A percentile compares a stretch with the other conserved stretches of the same genome.
Evolutionary conservation across 2,329 filamentous ascomycete species (phyloP).

Genomic region (Dothistroma septosporum): DNA sequence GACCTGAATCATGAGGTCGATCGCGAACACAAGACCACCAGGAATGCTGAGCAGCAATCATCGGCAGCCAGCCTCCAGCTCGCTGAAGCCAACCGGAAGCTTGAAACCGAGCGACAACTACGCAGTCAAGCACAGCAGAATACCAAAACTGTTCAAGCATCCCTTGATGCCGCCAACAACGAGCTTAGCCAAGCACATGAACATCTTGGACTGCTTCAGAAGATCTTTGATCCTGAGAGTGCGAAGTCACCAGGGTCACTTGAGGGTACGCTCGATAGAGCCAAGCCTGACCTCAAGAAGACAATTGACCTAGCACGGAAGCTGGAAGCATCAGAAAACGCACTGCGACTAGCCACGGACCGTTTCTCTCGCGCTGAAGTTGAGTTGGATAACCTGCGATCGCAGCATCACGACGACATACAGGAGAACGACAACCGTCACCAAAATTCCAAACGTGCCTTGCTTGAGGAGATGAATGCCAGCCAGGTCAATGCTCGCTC

Average conservation of each 20-base stretch:
- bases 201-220: constrained; percentile 77
- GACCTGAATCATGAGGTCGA: constrained; percentile 90
- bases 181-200: constrained; percentile 77
- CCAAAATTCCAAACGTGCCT: constrained; percentile 63
- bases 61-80: constrained; percentile 77
- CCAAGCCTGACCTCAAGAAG: constrained; percentile 63
- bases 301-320: constrained; percentile 76
- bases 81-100: constrained; percentile 80
- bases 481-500: constrained; percentile 70
- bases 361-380: constrained; percentile 76
- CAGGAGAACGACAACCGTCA: constrained; percentile 60
- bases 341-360: constrained; percentile 76
- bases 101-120: constrained; percentile 85
- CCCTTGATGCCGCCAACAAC: constrained; percentile 72
- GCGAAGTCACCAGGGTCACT: constrained; percentile 42
- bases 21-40: constrained; percentile 80
- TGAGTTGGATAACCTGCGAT: constrained; percentile 73
- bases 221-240: constrained; percentile 73
- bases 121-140: constrained; percentile 81
- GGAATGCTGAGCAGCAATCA: constrained; percentile 83
- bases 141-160: constrained; percentile 71
- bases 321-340: constrained; percentile 83
- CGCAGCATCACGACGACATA: constrained; percentile 67
- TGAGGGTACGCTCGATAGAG: constrained; percentile 56
- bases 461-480: constrained; percentile 81